Evolutionary conservation across 1,139 yeast species (phyloP), one percentile per base, ranked within the genome.

Genomic region (Magnusiomyces suaveolens): DNA sequence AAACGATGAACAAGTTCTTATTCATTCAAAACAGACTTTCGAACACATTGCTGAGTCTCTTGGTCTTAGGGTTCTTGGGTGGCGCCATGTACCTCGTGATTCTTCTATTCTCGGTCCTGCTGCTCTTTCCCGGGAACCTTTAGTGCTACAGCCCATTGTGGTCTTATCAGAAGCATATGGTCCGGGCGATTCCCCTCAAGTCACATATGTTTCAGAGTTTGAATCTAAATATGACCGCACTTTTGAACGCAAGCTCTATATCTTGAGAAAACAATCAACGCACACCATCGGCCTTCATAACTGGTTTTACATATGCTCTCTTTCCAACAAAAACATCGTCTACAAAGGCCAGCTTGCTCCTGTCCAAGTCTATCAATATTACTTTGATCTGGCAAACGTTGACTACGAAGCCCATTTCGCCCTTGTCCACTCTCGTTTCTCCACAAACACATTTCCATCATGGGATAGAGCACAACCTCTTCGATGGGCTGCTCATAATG

Each of bases 401-500:
- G 95, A 89, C 67, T 92, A 83, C 71, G 94, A 89, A 73, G 95
- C 95, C 47, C 97, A 90, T 69, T 88, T 92, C 76, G 96, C 97
- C 23, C 79, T 92, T 54, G 97, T 90, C 52, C 98, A 92, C 74
- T 90, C 97, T 26, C 83, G 98, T 70, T 92, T 92, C 78, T 89
- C 97, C 55, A 92, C 98, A 52, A 92, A 92, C 73, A 92, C 98
- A 51, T 92, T 92, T 81, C 98, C 98, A 51, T 87, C 96, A 24
- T 92, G 98, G 98, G 98, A 92, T 73, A 83, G 98, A 73, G 98
- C 98, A 43, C 98, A 92, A 73, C 98, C 98, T 52, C 79, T 90
- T 65, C 80, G 98, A 71, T 85, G 94, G 84, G 90, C 96, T 43
- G 98, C 98, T 48, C 98, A 92, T 75, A 92, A 92, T 71, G 98